Percentiles rank a stretch among this genome's conserved stretches.
phyloP scores from a whole-genome alignment of 2,329 filamentous ascomycete genomes.

The Diaporthe amygdali region DNA sequence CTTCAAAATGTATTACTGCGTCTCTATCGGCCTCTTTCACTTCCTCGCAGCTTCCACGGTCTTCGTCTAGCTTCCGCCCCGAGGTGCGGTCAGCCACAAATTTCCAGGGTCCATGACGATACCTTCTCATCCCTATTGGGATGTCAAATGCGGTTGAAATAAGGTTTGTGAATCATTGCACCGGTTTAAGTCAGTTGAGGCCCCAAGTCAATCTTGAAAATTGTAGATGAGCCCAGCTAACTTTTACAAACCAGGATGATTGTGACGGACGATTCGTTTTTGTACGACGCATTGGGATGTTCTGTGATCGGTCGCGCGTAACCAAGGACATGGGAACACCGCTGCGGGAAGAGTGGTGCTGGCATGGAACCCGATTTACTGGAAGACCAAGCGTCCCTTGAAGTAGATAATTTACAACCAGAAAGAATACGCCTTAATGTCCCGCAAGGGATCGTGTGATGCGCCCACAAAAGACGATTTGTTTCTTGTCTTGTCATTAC shows the following conservation, averaged over 20 bases:
- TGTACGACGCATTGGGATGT: too few relatives aligned
- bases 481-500: slow-evolving; percentile 22
- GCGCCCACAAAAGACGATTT: neutral
- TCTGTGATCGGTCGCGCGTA: too few relatives aligned
- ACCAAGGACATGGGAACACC: neutral
- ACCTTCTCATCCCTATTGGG: too few relatives aligned
- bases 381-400: neutral
- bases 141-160: neutral
- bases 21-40: slow-evolving; percentile 10
- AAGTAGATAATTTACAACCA: neutral
- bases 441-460: neutral
- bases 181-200: neutral
- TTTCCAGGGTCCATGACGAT: neutral
- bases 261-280: rapidly evolving
- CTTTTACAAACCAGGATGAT: neutral
- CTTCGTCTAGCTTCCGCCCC: neutral
- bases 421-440: neutral
- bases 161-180: neutral
- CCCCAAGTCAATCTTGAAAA: too few relatives aligned
- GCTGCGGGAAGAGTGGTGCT: too few relatives aligned
- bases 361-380: neutral
- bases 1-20: slow-evolving; percentile 2
- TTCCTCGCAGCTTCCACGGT: neutral
- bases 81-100: too few relatives aligned
- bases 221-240: neutral